Conservation (phyloP, 495 filamentous ascomycete species). For the Parmelia sp. region DNA sequence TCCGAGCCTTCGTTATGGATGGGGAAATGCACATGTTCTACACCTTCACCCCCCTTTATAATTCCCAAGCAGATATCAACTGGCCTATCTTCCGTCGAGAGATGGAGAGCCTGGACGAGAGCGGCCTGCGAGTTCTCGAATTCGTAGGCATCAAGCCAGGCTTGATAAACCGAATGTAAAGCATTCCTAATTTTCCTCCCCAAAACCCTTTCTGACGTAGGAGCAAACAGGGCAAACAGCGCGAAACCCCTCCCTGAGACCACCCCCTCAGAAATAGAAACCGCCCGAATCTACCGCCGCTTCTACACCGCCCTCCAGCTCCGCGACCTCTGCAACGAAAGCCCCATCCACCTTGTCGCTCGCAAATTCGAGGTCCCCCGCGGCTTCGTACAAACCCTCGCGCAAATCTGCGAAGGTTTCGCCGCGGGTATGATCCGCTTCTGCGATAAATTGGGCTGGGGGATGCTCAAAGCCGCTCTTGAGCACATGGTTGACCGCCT, state of each 20-base stretch:
- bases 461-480: slow-evolving; percentile 64
- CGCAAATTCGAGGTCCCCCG: slow-evolving; percentile 62
- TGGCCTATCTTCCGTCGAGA: slow-evolving; percentile 69
- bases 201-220: slow-evolving; percentile 26
- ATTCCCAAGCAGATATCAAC: slow-evolving; percentile 49
- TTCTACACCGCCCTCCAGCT: slow-evolving; percentile 78
- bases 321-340: slow-evolving; percentile 74
- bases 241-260: slow-evolving; percentile 57
- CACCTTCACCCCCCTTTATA: slow-evolving; percentile 66
- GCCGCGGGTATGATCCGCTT: slow-evolving; percentile 72
- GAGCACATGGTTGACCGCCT: slow-evolving; percentile 73
- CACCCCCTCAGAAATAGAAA: slow-evolving; percentile 52
- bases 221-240: slow-evolving; percentile 55
- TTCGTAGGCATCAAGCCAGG: slow-evolving; percentile 65
- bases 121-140: slow-evolving; percentile 58
- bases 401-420: slow-evolving; percentile 72
- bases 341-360: slow-evolving; percentile 63
- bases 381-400: slow-evolving; percentile 64
- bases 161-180: slow-evolving; percentile 66
- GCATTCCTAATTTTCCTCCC: background rate
- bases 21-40: slow-evolving; percentile 82
- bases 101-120: slow-evolving; percentile 64
- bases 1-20: slow-evolving; percentile 74
- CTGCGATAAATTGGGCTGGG: slow-evolving; percentile 69
- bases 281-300: slow-evolving; percentile 60